Conservation (phyloP, 108 stramenopile genomes). For the Epithemia pelagica region DNA sequence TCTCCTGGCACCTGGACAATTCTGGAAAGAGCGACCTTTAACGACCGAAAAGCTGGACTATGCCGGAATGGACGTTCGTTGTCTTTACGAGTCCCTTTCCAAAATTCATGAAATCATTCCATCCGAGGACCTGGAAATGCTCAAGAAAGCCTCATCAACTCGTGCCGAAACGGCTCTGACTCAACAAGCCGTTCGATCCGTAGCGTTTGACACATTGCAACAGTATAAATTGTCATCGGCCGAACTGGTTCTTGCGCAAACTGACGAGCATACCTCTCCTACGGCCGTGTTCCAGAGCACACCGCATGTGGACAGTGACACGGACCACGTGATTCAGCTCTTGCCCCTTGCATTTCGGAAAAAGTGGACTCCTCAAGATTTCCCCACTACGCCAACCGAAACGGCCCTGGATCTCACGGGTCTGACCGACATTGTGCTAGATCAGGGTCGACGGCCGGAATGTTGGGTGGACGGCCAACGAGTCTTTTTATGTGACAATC, state of each 20-base stretch:
- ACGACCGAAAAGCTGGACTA: background rate
- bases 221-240: background rate
- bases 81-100: background rate
- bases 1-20: background rate
- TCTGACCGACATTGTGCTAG: conserved; percentile 16
- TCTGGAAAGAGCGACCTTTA: background rate
- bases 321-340: background rate
- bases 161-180: background rate
- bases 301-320: background rate
- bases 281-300: background rate
- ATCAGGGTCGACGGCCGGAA: conserved; percentile 15
- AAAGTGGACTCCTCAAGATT: background rate
- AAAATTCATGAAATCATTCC: background rate
- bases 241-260: background rate
- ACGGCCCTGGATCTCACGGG: background rate
- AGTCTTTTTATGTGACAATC: conserved; percentile 1
- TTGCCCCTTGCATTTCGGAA: background rate
- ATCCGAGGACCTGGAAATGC: background rate
- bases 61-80: conserved; percentile 1
- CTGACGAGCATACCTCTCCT: background rate
- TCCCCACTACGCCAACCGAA: too few species aligned
- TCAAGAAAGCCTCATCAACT: background rate
- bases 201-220: background rate
- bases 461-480: conserved; percentile 17
- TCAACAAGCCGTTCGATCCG: background rate